A percentile compares a stretch with the other conserved stretches of the same genome.
phyloP scores from a whole-genome alignment of 2,329 filamentous ascomycete genomes.

The Teratosphaeria nubilosa region DNA sequence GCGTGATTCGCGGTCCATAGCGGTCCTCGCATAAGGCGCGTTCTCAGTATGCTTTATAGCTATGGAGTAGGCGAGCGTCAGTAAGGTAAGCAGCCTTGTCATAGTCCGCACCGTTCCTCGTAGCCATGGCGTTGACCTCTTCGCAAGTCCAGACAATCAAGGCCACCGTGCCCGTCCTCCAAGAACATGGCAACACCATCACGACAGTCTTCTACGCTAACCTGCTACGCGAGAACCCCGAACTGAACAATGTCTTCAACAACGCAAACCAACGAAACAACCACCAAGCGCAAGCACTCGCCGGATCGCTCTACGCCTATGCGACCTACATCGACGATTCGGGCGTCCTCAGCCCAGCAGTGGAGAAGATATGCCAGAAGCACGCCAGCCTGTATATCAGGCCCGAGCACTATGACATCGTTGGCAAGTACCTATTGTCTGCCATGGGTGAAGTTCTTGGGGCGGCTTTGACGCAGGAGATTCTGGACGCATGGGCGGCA shows the following conservation, averaged over 20 bases:
- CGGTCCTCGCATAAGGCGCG: no score
- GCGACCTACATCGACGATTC: constrained; percentile 63
- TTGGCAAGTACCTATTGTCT: constrained; percentile 57
- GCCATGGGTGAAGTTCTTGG: constrained; percentile 60
- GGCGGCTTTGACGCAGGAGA: constrained; percentile 53
- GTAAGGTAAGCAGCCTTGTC: neutral
- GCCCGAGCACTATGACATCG: constrained; percentile 60
- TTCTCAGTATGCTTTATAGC: neutral
- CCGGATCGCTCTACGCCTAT: constrained; percentile 58
- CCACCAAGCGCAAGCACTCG: constrained; percentile 60
- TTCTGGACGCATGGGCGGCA: constrained; percentile 57
- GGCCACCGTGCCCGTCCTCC: constrained; percentile 59
- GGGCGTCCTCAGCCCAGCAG: constrained; percentile 43
- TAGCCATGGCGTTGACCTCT: neutral
- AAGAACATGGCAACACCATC: constrained; percentile 57
- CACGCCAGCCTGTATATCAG: constrained; percentile 60
- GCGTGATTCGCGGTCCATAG: neutral
- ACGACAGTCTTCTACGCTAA: constrained; percentile 63
- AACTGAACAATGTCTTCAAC: constrained; percentile 63
- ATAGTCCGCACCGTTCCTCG: neutral
- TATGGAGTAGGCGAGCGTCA: neutral
- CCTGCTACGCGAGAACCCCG: constrained; percentile 55
- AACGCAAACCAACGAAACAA: constrained; percentile 57
- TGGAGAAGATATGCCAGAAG: constrained; percentile 66
- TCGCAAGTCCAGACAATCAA: constrained; percentile 55